Conservation (phyloP, 345 rosid species). For the Eucalyptus paniculata region DNA sequence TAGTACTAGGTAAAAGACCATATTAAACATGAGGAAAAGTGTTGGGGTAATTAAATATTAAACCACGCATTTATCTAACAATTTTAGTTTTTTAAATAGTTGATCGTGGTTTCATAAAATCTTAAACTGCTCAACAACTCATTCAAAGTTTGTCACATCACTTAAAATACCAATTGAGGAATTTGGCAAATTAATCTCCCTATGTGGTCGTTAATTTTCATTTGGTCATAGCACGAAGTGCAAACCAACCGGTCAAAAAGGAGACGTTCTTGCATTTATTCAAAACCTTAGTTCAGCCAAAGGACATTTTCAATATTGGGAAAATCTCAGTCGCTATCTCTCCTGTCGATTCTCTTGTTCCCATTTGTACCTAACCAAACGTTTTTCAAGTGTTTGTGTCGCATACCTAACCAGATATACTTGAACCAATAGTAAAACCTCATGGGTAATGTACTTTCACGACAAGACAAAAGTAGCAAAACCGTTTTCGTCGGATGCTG, state of each 20-base stretch:
- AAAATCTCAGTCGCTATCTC: neutral
- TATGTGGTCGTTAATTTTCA: neutral
- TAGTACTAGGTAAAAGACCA: too few relatives aligned
- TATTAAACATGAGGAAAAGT: rapidly evolving
- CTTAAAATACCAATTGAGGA: neutral
- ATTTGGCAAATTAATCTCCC: neutral
- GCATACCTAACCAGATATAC: neutral
- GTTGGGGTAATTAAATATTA: too few relatives aligned
- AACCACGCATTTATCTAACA: too few relatives aligned
- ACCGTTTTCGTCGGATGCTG: neutral
- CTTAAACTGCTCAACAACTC: neutral
- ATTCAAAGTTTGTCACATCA: neutral
- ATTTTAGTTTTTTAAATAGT: too few relatives aligned
- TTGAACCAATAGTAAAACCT: neutral
- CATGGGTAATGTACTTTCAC: neutral
- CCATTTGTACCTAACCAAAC: neutral
- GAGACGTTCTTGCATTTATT: neutral
- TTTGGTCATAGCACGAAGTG: neutral
- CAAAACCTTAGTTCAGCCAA: neutral
- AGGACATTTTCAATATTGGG: neutral
- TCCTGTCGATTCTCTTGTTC: neutral
- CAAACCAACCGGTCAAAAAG: neutral
- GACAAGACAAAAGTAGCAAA: neutral
- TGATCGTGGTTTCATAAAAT: too few relatives aligned
- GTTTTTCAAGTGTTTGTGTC: neutral